Evolutionary conservation across 331 rosid species (phyloP).

Genomic region (Stylosanthes scabra): DNA sequence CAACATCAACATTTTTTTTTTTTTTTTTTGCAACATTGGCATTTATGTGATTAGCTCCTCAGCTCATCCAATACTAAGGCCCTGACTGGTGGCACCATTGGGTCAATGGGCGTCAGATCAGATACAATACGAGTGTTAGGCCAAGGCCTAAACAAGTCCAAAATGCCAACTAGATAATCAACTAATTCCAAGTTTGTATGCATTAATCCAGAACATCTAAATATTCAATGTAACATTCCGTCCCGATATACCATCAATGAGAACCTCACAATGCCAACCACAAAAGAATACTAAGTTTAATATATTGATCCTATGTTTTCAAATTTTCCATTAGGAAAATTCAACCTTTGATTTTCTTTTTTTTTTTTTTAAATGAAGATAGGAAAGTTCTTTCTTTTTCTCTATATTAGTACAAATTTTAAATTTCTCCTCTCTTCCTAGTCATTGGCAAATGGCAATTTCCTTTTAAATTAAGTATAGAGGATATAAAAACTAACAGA

Average conservation of each 20-base stretch:
- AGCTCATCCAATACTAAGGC: neutral
- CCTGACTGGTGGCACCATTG: neutral
- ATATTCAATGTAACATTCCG: neutral
- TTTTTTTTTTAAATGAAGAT: neutral
- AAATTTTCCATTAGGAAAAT: slow-evolving; percentile 13
- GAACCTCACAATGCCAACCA: neutral
- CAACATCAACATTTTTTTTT: too few species aligned
- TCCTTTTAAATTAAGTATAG: slow-evolving; percentile 19
- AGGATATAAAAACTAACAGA: slow-evolving; percentile 18
- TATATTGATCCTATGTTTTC: neutral
- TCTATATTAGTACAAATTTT: slow-evolving; percentile 14
- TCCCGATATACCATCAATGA: neutral
- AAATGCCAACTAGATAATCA: slow-evolving; percentile 11
- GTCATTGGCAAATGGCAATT: slow-evolving; percentile 8
- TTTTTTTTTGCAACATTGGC: too few species aligned
- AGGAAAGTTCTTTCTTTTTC: slow-evolving; percentile 8
- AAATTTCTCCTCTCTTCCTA: neutral
- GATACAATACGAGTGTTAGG: neutral
- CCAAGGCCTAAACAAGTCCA: neutral
- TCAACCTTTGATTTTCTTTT: neutral
- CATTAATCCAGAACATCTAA: neutral
- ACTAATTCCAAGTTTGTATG: neutral
- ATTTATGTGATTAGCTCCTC: slow-evolving; percentile 3
- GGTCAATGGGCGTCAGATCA: neutral
- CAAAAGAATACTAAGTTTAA: neutral